Base-by-base conservation (phyloP, 192 early-diverging fungal genomes). In the Backusella westeae region DNA sequence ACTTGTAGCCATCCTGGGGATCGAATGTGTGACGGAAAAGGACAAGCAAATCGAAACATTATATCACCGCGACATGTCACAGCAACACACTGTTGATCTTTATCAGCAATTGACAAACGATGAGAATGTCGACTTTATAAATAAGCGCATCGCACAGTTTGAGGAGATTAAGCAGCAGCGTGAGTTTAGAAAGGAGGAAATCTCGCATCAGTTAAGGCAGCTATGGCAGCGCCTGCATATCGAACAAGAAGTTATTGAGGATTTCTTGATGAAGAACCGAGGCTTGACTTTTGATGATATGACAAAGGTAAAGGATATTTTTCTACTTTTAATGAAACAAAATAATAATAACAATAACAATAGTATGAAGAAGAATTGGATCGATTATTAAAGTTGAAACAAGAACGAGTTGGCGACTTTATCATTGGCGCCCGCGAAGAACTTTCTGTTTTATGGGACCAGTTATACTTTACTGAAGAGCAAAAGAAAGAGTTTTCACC, bases 341-440 rank as follows among this genome's bases (percentile, higher is more conserved):
- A 17, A 0, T 1, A 44, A n/a, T n/a, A 49, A 49, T n/a, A 49
- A n/a, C 32, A 14, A 35, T n/a, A 15, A n/a, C 7, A 39, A 21
- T 74, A 87, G 86, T 77, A 81, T 71, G 85, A 86, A 73, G 59
- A 78, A 15, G 86, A 88, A 68, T 36, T 83, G 53, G 41, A 44
- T 14, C 69, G 80, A 17, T 42, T 88, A 59, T 76, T 75, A 38
- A 72, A 76, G 7, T 42, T 88, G n/a, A 84, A 86, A 46, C 59
- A 71, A 36, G 76, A 85, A 49, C 74, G 80, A 39, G 67, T 86
- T 9, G 72, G 84, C 26, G 86, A 84, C 6, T 86, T 88, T 70
- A 84, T 86, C 17, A 23, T 52, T 36, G 53, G 69, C 10, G 85
- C 83, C 34, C 77, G 86, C 14, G 74, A 84, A 6, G 73, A 77